These are phyloP conservation scores for Citrus unshiu DNA, from an alignment of 345 rosid species.

Conservation along the genomic window DNA sequence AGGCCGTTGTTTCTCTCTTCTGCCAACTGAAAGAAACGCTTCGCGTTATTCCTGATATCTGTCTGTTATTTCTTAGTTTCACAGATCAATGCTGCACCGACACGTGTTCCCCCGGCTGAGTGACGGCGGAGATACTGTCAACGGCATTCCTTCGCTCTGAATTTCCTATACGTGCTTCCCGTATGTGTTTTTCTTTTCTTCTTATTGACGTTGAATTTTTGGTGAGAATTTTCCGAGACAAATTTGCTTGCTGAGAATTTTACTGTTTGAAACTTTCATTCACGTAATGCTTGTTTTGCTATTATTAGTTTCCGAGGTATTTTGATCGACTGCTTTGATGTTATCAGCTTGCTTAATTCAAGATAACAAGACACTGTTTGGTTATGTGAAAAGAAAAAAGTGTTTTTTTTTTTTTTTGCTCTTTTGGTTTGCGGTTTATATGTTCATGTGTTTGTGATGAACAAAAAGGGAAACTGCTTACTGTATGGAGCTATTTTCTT, in stretches of 20 bases:
- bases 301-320: background rate
- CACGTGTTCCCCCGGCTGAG: conserved; percentile 18
- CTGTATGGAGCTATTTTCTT: background rate
- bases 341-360: too few relatives aligned
- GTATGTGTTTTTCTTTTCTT: conserved; percentile 10
- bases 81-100: conserved; percentile 21
- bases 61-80: background rate
- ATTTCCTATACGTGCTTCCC: conserved; percentile 17
- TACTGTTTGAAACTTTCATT: background rate
- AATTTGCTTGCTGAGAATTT: background rate
- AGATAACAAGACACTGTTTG: conserved; percentile 8
- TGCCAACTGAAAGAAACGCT: background rate
- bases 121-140: conserved; percentile 7
- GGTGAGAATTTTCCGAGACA: background rate
- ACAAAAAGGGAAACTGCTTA: background rate
- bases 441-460: background rate
- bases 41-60: conserved; percentile 11
- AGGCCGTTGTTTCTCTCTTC: too few relatives aligned
- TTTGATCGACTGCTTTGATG: too few relatives aligned
- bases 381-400: conserved; percentile 1
- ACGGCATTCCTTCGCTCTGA: conserved; percentile 14
- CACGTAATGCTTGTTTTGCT: background rate
- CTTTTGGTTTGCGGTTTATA: background rate
- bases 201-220: background rate
- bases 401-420: background rate